Evolutionary conservation across 495 filamentous ascomycete species (phyloP).

Genomic region (Darksidea phi): DNA sequence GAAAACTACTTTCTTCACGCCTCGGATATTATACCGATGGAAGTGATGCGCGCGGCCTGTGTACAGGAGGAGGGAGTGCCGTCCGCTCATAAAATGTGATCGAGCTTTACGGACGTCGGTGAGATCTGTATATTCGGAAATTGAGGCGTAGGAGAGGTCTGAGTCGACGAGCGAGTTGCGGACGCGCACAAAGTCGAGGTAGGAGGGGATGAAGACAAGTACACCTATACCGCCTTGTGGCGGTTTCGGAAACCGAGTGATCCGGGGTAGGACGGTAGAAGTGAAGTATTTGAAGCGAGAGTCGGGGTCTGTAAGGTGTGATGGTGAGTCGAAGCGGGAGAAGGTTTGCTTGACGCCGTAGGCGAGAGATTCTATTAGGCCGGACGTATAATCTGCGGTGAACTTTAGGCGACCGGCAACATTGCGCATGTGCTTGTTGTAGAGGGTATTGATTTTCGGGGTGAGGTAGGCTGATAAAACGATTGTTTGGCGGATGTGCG

Average conservation of each 20-base stretch:
- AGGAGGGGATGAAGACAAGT: slow-evolving; percentile 84
- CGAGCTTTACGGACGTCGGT: slow-evolving; percentile 77
- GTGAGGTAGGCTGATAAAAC: slow-evolving; percentile 79
- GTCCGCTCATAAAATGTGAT: slow-evolving; percentile 79
- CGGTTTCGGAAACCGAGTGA: slow-evolving; percentile 58
- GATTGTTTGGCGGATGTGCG: slow-evolving; percentile 78
- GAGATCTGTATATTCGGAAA: slow-evolving; percentile 81
- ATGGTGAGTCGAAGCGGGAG: slow-evolving; percentile 74
- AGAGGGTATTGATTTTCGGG: slow-evolving; percentile 80
- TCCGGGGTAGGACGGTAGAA: slow-evolving; percentile 68
- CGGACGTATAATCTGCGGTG: slow-evolving; percentile 63
- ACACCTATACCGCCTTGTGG: slow-evolving; percentile 55
- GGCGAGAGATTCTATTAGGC: slow-evolving; percentile 60
- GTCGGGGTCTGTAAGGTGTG: slow-evolving; percentile 72
- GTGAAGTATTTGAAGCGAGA: slow-evolving; percentile 90
- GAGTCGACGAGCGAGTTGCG: slow-evolving; percentile 72
- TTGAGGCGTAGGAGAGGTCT: slow-evolving; percentile 73
- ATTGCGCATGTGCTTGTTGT: slow-evolving; percentile 74
- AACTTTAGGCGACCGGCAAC: slow-evolving; percentile 72
- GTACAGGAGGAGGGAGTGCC: slow-evolving; percentile 82
- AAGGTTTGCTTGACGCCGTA: slow-evolving; percentile 79
- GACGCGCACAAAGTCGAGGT: slow-evolving; percentile 89
- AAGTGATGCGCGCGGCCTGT: slow-evolving; percentile 95
- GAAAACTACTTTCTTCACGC: slow-evolving; percentile 76
- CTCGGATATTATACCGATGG: slow-evolving; percentile 73